Conservation (phyloP, 225 moss, liverwort and hornwort genomes). For the Polytrichum commune region DNA sequence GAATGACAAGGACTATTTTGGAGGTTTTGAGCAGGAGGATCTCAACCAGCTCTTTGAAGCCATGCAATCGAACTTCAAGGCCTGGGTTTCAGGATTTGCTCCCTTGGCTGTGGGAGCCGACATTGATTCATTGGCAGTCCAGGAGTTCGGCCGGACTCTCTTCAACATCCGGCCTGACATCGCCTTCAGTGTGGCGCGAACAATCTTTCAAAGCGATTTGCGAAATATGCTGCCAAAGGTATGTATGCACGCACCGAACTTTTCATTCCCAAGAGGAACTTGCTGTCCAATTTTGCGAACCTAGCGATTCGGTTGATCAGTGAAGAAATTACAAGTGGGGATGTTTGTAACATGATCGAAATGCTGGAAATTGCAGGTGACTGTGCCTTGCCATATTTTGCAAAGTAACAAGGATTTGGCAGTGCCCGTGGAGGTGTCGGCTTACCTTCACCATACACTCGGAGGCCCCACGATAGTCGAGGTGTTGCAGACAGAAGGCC, state of each 20-base stretch:
- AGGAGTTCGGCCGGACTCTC: constrained; percentile 85
- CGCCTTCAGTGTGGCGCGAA: constrained; percentile 82
- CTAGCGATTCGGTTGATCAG: no score
- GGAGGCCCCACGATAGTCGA: constrained; percentile 85
- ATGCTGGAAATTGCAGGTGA: constrained; percentile 6
- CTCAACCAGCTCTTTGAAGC: constrained; percentile 82
- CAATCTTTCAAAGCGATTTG: constrained; percentile 82
- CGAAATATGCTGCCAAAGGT: constrained; percentile 55
- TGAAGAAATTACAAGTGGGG: no score
- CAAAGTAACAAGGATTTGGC: constrained; percentile 83
- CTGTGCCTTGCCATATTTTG: constrained; percentile 79
- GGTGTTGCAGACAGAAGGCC: constrained; percentile 66
- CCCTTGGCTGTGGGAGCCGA: constrained; percentile 87
- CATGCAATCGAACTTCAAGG: constrained; percentile 89
- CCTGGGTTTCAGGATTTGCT: constrained; percentile 91
- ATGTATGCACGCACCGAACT: no score
- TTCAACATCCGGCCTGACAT: constrained; percentile 93
- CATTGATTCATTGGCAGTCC: constrained; percentile 76
- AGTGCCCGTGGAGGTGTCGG: constrained; percentile 79
- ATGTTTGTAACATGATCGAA: no score
- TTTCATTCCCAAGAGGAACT: no score
- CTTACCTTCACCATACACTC: constrained; percentile 67
- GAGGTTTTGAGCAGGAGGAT: constrained; percentile 90
- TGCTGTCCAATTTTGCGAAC: no score
- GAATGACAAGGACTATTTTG: constrained; percentile 75